phyloP scores from a whole-genome alignment of 805 yeast species.

The Wickerhamiella azymoides region DNA sequence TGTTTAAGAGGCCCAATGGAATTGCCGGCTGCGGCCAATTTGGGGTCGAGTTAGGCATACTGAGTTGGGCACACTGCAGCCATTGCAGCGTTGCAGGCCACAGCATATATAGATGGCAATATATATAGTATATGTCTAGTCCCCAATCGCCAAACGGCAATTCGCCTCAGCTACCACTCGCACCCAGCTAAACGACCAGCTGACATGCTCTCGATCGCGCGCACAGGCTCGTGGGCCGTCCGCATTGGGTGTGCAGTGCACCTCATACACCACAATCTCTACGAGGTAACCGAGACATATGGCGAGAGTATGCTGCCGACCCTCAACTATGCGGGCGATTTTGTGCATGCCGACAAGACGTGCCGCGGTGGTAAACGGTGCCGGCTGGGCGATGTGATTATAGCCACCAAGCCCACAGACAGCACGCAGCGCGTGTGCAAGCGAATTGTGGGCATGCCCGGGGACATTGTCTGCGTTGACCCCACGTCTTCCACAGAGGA shows the following conservation, averaged over 20 bases:
- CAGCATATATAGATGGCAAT: too few species aligned
- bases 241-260: slow-evolving; percentile 35
- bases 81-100: too few species aligned
- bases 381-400: slow-evolving; percentile 72
- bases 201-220: neutral
- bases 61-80: too few species aligned
- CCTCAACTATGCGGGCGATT: slow-evolving; percentile 57
- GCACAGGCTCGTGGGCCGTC: slow-evolving; percentile 22
- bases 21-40: too few species aligned
- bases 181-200: neutral
- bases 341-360: slow-evolving; percentile 57
- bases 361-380: slow-evolving; percentile 51
- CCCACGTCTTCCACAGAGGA: slow-evolving; percentile 36
- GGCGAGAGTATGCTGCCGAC: slow-evolving; percentile 98
- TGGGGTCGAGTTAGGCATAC: too few species aligned
- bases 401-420: slow-evolving; percentile 80
- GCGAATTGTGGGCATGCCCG: slow-evolving; percentile 91
- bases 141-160: too few species aligned
- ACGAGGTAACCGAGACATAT: slow-evolving; percentile 65
- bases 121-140: too few species aligned
- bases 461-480: slow-evolving; percentile 69
- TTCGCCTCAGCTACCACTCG: too few species aligned
- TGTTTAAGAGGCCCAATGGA: too few species aligned
- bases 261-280: slow-evolving; percentile 48
- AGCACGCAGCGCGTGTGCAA: slow-evolving; percentile 80